A percentile compares a stretch with the other conserved stretches of the same genome.
Conservation (phyloP, 169 alveolate genomes). For the Cytauxzoon felis region DNA sequence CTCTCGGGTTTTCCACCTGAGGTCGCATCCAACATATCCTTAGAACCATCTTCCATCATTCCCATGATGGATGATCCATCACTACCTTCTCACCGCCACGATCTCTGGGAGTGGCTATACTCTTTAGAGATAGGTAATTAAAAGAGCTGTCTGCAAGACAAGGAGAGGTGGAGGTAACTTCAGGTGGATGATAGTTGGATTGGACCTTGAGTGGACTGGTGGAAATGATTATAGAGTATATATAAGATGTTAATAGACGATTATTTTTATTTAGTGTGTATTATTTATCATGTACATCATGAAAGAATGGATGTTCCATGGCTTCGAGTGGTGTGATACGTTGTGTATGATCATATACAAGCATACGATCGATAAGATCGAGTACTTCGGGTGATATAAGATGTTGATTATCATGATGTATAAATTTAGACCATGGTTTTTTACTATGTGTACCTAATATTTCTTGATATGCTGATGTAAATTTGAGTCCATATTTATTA, state of each 20-base stretch:
- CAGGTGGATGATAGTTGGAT: too few species aligned
- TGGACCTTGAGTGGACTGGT: not conserved
- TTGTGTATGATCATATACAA: slow-evolving; percentile 92
- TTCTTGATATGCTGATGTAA: slow-evolving; percentile 83
- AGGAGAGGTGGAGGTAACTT: too few species aligned
- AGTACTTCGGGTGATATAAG: slow-evolving; percentile 87
- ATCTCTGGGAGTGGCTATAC: too few species aligned
- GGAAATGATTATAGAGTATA: not conserved
- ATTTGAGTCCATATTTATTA: slow-evolving; percentile 81
- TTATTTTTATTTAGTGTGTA: too few species aligned
- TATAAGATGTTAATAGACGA: not conserved
- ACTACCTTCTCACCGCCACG: too few species aligned
- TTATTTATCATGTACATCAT: too few species aligned
- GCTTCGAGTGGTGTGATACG: slow-evolving; percentile 98
- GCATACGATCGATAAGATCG: slow-evolving; percentile 93
- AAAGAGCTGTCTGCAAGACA: too few species aligned
- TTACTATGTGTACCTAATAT: slow-evolving; percentile 84
- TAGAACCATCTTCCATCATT: too few species aligned
- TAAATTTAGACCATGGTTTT: slow-evolving; percentile 91
- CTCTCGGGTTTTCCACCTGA: too few species aligned
- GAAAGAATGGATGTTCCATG: slow-evolving; percentile 95
- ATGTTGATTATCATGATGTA: slow-evolving; percentile 86
- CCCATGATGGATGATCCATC: too few species aligned
- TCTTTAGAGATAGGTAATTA: too few species aligned
- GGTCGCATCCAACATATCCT: too few species aligned